These are phyloP conservation scores for Malus sieversii DNA, from an alignment of 306 rosid genomes.

Conservation along the genomic window DNA sequence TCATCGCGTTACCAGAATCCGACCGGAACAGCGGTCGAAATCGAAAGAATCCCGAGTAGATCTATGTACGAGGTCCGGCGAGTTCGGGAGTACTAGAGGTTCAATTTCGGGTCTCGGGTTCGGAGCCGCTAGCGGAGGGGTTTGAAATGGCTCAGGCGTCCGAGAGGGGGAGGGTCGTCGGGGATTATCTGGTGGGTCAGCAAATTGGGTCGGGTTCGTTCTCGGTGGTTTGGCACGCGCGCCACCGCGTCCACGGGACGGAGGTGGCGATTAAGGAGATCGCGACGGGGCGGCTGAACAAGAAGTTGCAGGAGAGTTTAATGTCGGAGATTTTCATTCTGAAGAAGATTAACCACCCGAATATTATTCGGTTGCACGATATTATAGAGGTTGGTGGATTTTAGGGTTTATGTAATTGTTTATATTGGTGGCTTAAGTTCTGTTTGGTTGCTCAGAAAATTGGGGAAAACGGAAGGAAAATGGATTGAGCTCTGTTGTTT, in stretches of 20 bases:
- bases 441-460: conserved; percentile 9
- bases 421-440: neutral
- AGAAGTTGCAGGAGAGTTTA: conserved; percentile 84
- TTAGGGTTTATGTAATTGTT: neutral
- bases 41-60: conserved; percentile 8
- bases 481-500: neutral
- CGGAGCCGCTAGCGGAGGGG: conserved; percentile 9
- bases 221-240: conserved; percentile 92
- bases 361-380: conserved; percentile 81
- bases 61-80: conserved; percentile 6
- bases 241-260: conserved; percentile 82
- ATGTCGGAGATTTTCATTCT: conserved; percentile 88
- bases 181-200: conserved; percentile 68
- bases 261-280: conserved; percentile 99
- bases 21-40: conserved; percentile 7
- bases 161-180: conserved; percentile 61
- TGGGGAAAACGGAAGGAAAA: conserved; percentile 1
- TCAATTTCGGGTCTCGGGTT: conserved; percentile 15
- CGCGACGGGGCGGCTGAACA: conserved; percentile 61
- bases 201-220: conserved; percentile 95
- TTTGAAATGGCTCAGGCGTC: conserved; percentile 55
- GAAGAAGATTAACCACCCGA: conserved; percentile 77
- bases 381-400: conserved; percentile 59
- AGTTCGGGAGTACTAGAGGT: conserved; percentile 9
- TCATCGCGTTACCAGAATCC: neutral